Evolutionary conservation across 78 protist genomes (phyloP).

Genomic region (Dictyostelium intermedium): DNA sequence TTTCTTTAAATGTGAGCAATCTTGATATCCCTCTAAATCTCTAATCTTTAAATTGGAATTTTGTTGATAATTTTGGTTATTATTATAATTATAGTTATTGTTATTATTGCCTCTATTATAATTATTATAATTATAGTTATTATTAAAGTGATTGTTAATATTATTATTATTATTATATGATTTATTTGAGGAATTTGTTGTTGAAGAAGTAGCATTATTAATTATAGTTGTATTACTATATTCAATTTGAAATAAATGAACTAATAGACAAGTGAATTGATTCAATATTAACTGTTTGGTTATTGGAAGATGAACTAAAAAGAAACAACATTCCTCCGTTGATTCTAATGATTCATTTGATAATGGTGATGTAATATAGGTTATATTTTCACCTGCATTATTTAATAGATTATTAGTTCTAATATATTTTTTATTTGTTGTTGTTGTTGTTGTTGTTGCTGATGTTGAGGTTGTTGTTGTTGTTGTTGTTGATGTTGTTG

Average conservation of each 20-base stretch:
- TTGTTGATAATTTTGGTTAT: background rate
- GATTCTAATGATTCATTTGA: background rate
- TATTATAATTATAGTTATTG: background rate
- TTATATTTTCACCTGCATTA: background rate
- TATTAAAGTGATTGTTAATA: background rate
- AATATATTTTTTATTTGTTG: background rate
- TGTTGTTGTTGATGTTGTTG: background rate
- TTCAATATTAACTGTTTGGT: background rate
- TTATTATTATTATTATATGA: background rate
- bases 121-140: background rate
- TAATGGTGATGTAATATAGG: background rate
- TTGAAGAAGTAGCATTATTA: background rate
- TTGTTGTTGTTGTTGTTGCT: background rate
- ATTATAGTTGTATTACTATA: background rate
- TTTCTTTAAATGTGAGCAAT: conserved; percentile 4
- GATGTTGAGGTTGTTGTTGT: background rate
- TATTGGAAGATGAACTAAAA: background rate
- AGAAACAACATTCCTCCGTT: background rate
- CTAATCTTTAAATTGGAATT: background rate
- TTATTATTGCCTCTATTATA: background rate
- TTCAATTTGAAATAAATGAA: background rate
- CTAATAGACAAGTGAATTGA: conserved; percentile 10
- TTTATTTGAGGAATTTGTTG: background rate
- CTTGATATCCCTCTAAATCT: conserved; percentile 2
- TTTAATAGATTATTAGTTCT: background rate